Conservation (phyloP, 2,329 filamentous ascomycete species). For the Cryphonectria japonica region DNA sequence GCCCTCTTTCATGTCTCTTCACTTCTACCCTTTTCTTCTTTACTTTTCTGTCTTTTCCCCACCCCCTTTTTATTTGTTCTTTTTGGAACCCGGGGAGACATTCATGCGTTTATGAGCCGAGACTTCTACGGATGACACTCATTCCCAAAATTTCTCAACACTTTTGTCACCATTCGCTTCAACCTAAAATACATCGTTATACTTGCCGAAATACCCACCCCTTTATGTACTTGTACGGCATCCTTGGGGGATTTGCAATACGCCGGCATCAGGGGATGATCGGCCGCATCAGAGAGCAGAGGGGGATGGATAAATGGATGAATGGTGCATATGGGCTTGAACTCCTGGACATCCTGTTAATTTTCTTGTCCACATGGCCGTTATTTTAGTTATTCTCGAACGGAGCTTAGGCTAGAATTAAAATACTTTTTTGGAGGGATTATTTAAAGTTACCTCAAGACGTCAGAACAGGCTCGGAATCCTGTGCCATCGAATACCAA, state of each 20-base stretch:
- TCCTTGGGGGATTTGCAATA: constrained; percentile 10
- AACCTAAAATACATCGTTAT: not conserved
- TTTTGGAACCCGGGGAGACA: constrained; percentile 19
- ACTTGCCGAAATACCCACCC: constrained; percentile 18
- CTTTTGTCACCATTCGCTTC: not conserved
- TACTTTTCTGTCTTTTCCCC: not conserved
- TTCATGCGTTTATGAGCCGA: constrained; percentile 26
- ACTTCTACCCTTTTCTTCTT: not conserved
- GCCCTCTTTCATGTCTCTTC: constrained; percentile 2
- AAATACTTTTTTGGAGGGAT: constrained; percentile 9
- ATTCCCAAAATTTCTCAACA: constrained; percentile 14
- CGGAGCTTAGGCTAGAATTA: constrained; percentile 13
- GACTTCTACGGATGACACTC: constrained; percentile 25
- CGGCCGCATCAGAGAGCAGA: constrained; percentile 10
- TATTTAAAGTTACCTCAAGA: constrained; percentile 10
- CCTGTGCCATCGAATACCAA: constrained; percentile 25
- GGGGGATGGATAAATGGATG: constrained; percentile 15
- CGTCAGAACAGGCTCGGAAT: constrained; percentile 13
- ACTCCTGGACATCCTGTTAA: constrained; percentile 26
- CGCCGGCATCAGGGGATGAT: constrained; percentile 13
- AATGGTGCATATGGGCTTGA: constrained; percentile 13
- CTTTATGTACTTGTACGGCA: constrained; percentile 14
- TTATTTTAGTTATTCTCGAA: constrained; percentile 22
- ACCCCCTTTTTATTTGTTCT: not conserved
- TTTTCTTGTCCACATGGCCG: constrained; percentile 27